Conservation (phyloP, 1,284 basidiomycete genomes). For the Schizopora paradoxa region DNA sequence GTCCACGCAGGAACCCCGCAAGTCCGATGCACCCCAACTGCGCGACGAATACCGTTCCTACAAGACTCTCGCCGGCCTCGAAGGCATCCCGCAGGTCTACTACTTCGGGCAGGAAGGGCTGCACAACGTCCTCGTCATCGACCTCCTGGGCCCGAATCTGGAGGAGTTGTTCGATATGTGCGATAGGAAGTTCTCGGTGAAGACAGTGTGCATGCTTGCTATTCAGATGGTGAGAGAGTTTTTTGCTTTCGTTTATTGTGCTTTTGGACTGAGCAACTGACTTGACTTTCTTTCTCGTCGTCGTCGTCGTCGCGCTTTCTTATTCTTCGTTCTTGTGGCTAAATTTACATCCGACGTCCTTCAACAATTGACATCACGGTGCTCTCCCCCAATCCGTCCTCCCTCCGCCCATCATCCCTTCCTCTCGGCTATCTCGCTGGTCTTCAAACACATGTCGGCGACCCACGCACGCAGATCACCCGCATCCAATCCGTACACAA, state of each 20-base stretch:
- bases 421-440: background rate
- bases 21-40: constrained; percentile 96
- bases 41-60: constrained; percentile 97
- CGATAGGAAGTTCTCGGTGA: constrained; percentile 92
- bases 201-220: constrained; percentile 98
- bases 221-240: constrained; percentile 91
- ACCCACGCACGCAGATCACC: constrained; percentile 60
- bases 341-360: background rate
- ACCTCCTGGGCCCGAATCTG: constrained; percentile 91
- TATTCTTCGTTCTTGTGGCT: constrained; percentile 1
- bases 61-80: constrained; percentile 88
- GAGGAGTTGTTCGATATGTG: constrained; percentile 99
- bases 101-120: constrained; percentile 98
- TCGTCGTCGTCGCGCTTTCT: constrained; percentile 5
- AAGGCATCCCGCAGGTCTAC: constrained; percentile 94
- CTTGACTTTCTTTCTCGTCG: constrained; percentile 12
- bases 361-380: background rate
- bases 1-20: constrained; percentile 82
- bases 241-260: constrained; percentile 12
- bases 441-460: background rate
- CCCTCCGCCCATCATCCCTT: background rate
- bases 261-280: no score
- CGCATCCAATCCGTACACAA: constrained; percentile 98
- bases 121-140: constrained; percentile 96
- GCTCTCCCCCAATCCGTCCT: constrained; percentile 1